A percentile compares a stretch with the other conserved stretches of the same genome.
phyloP scores from a whole-genome alignment of 2,329 filamentous ascomycete genomes.

The Xylariaceae sp. region DNA sequence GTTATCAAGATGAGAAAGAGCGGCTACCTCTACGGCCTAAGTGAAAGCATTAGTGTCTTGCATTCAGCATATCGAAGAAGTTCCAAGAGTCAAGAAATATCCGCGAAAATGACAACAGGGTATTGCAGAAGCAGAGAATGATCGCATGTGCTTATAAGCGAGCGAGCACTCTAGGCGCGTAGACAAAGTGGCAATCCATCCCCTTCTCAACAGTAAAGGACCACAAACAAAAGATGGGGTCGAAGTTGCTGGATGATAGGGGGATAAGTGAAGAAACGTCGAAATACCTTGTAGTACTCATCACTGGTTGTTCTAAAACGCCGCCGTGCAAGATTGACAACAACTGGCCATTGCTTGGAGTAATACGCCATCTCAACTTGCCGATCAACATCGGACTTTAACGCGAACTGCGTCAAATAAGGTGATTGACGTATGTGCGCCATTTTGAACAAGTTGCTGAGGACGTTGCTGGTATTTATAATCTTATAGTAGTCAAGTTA shows the following conservation, averaged over 20 bases:
- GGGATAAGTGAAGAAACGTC: background rate
- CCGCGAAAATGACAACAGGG: background rate
- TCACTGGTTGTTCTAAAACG: constrained; percentile 46
- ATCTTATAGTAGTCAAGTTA: background rate
- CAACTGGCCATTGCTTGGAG: constrained; percentile 49
- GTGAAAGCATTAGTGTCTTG: background rate
- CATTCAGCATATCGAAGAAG: background rate
- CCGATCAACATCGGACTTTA: constrained; percentile 14
- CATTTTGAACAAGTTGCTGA: background rate
- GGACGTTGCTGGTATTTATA: background rate
- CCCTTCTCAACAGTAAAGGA: no score
- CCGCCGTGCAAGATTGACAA: constrained; percentile 49
- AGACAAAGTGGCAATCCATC: no score
- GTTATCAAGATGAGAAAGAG: constrained; percentile 49
- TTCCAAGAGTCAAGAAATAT: background rate
- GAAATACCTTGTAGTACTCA: constrained; percentile 49
- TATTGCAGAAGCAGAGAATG: background rate
- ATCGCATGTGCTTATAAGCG: no score
- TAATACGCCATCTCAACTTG: constrained; percentile 49
- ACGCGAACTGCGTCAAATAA: background rate
- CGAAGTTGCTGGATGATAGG: no score
- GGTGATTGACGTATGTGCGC: background rate
- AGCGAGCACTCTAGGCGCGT: no score
- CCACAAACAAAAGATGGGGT: no score
- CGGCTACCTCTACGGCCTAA: constrained; percentile 37